Percentiles rank a stretch among this genome's conserved stretches.
phyloP scores from a whole-genome alignment of 2,329 filamentous ascomycete genomes.

The Penicillium paneum region DNA sequence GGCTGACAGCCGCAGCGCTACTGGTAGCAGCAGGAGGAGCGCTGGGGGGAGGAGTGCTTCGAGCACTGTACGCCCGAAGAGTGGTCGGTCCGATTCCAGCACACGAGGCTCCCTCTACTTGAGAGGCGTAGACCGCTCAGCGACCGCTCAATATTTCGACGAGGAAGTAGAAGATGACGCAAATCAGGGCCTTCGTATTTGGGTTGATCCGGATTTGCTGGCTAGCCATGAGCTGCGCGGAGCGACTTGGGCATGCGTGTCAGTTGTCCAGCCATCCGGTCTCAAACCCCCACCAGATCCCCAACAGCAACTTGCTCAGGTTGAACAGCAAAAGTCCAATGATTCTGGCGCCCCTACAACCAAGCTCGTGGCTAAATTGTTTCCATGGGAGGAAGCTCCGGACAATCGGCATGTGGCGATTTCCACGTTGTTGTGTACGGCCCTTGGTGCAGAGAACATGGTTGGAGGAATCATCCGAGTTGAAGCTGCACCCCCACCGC shows the following conservation, averaged over 20 bases:
- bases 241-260: conserved; percentile 73
- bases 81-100: conserved; percentile 61
- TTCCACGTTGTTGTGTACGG: conserved; percentile 71
- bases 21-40: conserved; percentile 75
- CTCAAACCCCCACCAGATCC: conserved; percentile 69
- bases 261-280: conserved; percentile 78
- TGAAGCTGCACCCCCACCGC: conserved; percentile 71
- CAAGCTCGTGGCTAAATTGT: conserved; percentile 72
- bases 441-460: conserved; percentile 67
- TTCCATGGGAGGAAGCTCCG: conserved; percentile 81
- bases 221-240: conserved; percentile 70
- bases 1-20: conserved; percentile 76
- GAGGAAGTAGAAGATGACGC: conserved; percentile 57
- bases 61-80: conserved; percentile 64
- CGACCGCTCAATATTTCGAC: conserved; percentile 75
- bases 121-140: conserved; percentile 68
- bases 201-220: conserved; percentile 78
- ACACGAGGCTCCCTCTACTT: conserved; percentile 62
- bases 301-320: conserved; percentile 64
- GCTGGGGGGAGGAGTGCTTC: conserved; percentile 64
- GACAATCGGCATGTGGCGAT: conserved; percentile 76
- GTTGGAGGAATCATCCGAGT: conserved; percentile 85
- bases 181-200: conserved; percentile 65
- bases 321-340: conserved; percentile 55
- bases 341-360: conserved; percentile 57